These are phyloP conservation scores for Scutellaria barbata DNA, from an alignment of 257 asterid genomes.

Conservation along the genomic window DNA sequence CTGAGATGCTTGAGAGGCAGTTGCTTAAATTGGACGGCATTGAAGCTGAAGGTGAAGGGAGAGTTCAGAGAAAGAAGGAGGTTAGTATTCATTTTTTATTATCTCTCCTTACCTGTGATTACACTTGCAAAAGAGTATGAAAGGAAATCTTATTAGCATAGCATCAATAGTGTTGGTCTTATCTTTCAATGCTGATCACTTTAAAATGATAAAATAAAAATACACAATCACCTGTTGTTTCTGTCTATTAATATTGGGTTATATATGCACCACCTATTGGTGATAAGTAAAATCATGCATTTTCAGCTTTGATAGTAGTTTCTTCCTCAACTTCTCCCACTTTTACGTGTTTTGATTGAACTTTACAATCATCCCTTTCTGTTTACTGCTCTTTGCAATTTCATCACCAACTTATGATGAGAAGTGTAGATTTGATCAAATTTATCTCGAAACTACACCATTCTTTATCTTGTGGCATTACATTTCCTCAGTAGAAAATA, in stretches of 20 bases:
- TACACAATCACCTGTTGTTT: too few species aligned
- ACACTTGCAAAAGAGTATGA: too few species aligned
- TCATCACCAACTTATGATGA: too few species aligned
- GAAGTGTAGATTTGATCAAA: neutral
- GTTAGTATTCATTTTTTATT: constrained; percentile 44
- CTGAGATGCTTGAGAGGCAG: constrained; percentile 94
- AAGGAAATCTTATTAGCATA: too few species aligned
- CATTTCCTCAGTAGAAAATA: neutral
- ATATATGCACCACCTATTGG: neutral
- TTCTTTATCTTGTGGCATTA: neutral
- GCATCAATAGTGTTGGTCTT: neutral
- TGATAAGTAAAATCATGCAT: neutral
- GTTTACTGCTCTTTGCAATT: too few species aligned
- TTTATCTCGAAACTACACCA: neutral
- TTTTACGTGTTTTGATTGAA: neutral
- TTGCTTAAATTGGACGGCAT: constrained; percentile 84
- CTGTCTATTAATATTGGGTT: too few species aligned
- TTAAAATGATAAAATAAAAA: too few species aligned
- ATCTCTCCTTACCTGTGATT: neutral
- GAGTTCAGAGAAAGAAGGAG: constrained; percentile 74
- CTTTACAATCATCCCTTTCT: neutral
- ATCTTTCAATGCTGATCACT: too few species aligned
- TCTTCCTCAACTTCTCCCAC: neutral
- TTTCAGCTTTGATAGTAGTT: neutral
- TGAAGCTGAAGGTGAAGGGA: constrained; percentile 95